Evolutionary conservation across 306 rosid species (phyloP), one percentile per base, ranked within the genome.

Genomic region (Spatholobus suberectus): DNA sequence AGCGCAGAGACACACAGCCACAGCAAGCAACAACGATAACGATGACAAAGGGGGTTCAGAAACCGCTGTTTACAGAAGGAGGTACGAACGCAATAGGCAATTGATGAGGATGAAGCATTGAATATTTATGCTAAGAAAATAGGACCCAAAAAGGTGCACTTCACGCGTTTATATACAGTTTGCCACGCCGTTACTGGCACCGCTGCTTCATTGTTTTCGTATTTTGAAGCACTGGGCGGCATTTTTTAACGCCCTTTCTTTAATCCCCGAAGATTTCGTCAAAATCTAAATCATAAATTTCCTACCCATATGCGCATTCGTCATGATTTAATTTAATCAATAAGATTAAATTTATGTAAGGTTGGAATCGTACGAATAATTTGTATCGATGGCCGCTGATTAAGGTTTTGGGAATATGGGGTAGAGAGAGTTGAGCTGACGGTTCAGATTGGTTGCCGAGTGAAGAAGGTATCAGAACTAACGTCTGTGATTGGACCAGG

Each of bases 91-190:
- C 51, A 43, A 51, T 58, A 13, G 5, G 21, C 18, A 2, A 43
- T 26, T 24, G 86, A 76, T 73, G 91, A 86, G 1, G 81, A 68
- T 74, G 75, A 23, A 41, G 85, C 85, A 68, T 57, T 72, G 84
- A 80, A 43, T 5, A 61, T 76, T 82, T 62, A 38, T 44, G 79
- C 67, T 55, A 35, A 26, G 76, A 70, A 73, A 78, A 43, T 76
- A 0, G 32, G 34, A 34, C 57, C 8, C 3, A 66, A 63, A n/a
- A 43, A 72, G n/a, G 52, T 21, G 83, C 62, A 47, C 81, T 81
- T 75, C 74, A 84, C 77, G 66, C 62, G 75, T 82, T 68, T 87
- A 84, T 86, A 90, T 86, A 89, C 80, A 77, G 86, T 92, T 85
- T 70, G 83, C 81, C 52, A 23, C 40, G 15, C 40, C 74, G 70